Base-by-base conservation (phyloP, 257 asterid genomes). In the Petunia secreta region DNA sequence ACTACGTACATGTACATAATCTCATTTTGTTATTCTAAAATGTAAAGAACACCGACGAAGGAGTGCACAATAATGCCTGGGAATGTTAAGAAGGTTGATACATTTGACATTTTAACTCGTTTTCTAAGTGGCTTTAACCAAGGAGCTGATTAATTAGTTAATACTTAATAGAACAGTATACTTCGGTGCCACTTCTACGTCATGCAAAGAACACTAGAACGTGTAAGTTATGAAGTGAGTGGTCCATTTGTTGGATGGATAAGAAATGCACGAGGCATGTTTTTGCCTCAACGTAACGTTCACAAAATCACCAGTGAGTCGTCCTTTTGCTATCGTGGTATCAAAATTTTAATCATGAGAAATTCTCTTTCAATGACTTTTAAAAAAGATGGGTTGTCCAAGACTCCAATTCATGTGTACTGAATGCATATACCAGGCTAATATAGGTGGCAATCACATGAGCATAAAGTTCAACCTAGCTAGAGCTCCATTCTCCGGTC, bases 191-290 rank as follows among this genome's bases (percentile, higher is more conserved):
- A 52, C 15, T 52, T 4, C 4, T 2, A 50, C 25, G 46, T 63
- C 69, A 11, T 48, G 34, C 3, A 48, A 48, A 71, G 44, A 25
- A 48, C 43, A 71, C 0, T 10, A 48, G 38, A 71, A 71, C 60
- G 34, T 71, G 77, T 10, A 46, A 69, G 46, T 9, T 44, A 10
- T 79, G 15, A 82, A 69, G 54, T 48, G 60, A 66, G 58, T 82
- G 86, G 86, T 83, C 85, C 87, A 52, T 85, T 81, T 25, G 53
- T 44, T 79, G 79, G 81, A 80, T 78, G 80, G 84, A 84, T 69
- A 82, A 73, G 83, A 80, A 78, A 76, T 53, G 50, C 63, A 63
- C 15, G 66, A 69, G 82, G 59, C 86, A 64, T 73, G 75, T 69
- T 60, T 77, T 76, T 75, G 80, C 65, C 65, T 82, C 71, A 36